Percentiles rank a stretch among this genome's conserved stretches.
These are phyloP conservation scores for Boehmeria nivea DNA, from an alignment of 306 rosid genomes.

Conservation along the genomic window DNA sequence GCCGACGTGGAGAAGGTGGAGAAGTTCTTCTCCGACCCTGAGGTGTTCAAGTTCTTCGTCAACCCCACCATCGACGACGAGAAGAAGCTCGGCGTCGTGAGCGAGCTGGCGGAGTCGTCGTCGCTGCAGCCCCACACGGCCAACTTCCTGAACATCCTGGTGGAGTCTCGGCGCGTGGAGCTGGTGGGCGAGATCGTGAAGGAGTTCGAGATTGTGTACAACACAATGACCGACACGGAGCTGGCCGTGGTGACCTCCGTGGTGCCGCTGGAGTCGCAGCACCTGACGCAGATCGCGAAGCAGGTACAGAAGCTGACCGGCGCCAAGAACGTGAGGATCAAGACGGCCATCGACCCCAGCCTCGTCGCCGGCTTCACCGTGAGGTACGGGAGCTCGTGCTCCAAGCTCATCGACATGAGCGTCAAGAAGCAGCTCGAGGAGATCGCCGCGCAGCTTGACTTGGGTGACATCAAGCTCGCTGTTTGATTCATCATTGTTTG, in stretches of 20 bases:
- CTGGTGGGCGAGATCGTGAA: conserved; percentile 43
- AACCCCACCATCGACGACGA: conserved; percentile 47
- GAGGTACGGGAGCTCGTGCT: conserved; percentile 67
- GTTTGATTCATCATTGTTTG: conserved; percentile 15
- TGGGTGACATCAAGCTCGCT: conserved; percentile 56
- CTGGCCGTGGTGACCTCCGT: conserved; percentile 81
- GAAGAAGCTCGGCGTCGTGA: conserved; percentile 37
- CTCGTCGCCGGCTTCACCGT: conserved; percentile 86
- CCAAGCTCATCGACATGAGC: conserved; percentile 84
- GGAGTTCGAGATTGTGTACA: conserved; percentile 65
- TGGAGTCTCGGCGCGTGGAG: conserved; percentile 56
- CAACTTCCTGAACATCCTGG: conserved; percentile 63
- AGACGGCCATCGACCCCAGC: conserved; percentile 57
- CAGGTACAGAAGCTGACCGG: conserved; percentile 94
- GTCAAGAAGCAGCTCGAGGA: conserved; percentile 91
- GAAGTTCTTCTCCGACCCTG: conserved; percentile 41
- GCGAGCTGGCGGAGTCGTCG: conserved; percentile 42
- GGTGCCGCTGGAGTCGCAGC: conserved; percentile 78
- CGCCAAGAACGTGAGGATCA: conserved; percentile 74
- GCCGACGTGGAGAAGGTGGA: conserved; percentile 69
- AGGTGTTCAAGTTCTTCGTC: conserved; percentile 43
- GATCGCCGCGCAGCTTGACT: conserved; percentile 74
- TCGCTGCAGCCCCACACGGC: conserved; percentile 48
- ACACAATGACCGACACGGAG: conserved; percentile 57
- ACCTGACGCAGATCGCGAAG: conserved; percentile 87